Conservation (phyloP, 1,139 yeast genomes). For the Hemisphaericaspora xylofermentans region DNA sequence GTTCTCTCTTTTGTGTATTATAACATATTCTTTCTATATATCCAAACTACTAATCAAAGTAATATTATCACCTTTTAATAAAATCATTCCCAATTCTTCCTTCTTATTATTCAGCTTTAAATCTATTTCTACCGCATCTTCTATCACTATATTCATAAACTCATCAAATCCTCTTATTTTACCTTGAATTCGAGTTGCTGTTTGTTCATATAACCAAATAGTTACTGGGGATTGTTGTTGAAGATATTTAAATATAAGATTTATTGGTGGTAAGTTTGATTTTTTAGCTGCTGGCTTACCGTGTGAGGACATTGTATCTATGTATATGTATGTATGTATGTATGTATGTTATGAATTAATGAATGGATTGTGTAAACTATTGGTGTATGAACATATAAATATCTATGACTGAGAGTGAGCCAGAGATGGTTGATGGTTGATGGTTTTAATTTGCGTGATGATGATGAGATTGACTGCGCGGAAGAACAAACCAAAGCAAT, state of each 20-base stretch:
- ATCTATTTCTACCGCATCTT: conserved; percentile 75
- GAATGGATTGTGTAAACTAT: not conserved
- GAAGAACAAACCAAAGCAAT: no score
- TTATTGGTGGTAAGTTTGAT: conserved; percentile 82
- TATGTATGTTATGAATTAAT: not conserved
- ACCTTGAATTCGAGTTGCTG: conserved; percentile 76
- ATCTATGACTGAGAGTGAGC: no score
- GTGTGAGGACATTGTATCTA: conserved; percentile 21
- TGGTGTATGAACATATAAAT: no score
- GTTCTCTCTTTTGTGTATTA: not conserved
- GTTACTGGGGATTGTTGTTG: conserved; percentile 80
- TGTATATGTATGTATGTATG: no score
- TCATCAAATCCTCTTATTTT: conserved; percentile 91
- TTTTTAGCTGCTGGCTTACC: conserved; percentile 20
- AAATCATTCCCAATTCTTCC: conserved; percentile 50
- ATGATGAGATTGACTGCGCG: not conserved
- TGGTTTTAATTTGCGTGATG: not conserved
- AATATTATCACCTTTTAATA: conserved; percentile 92
- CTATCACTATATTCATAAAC: conserved; percentile 94
- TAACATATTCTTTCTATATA: conserved; percentile 18
- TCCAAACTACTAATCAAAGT: conserved; percentile 69
- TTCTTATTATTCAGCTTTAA: conserved; percentile 46
- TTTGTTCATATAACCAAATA: conserved; percentile 88
- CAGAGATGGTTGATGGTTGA: no score
- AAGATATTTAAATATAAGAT: conserved; percentile 79